A percentile compares a stretch with the other conserved stretches of the same genome.
Conservation (phyloP, 1,284 basidiomycete genomes). For the Naganishia cerealis region DNA sequence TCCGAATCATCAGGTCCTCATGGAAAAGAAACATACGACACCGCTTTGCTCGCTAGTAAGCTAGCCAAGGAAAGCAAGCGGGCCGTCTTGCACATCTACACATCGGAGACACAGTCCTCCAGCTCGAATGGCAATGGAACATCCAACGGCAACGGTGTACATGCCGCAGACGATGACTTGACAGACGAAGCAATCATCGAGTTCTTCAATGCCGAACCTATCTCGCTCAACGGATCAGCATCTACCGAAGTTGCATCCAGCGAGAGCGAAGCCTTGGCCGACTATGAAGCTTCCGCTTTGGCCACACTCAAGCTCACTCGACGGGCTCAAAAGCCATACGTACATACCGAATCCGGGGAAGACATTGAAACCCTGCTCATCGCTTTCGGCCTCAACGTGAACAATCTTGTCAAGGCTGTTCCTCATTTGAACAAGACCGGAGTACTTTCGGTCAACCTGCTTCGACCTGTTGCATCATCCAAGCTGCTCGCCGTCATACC, state of each 20-base stretch:
- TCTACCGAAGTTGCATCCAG: constrained; percentile 14
- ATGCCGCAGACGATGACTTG: constrained; percentile 40
- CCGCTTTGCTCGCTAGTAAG: constrained; percentile 68
- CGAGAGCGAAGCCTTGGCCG: constrained; percentile 56
- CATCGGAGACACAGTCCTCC: background rate
- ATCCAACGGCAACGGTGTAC: constrained; percentile 45
- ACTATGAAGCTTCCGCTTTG: constrained; percentile 66
- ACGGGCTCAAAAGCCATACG: constrained; percentile 62
- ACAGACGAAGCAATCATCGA: constrained; percentile 31
- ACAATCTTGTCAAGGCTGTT: constrained; percentile 45
- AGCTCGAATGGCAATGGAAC: constrained; percentile 38
- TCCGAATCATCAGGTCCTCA: constrained; percentile 56
- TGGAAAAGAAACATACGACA: constrained; percentile 69
- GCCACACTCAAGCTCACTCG: constrained; percentile 65
- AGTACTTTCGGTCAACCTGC: constrained; percentile 69
- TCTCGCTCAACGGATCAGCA: constrained; percentile 15
- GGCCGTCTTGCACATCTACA: constrained; percentile 42
- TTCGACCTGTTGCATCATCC: constrained; percentile 71
- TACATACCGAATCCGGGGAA: constrained; percentile 56
- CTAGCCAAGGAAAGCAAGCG: constrained; percentile 63
- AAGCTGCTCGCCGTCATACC: constrained; percentile 68
- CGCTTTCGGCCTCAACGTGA: constrained; percentile 55
- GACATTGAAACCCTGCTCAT: constrained; percentile 71
- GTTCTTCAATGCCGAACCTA: constrained; percentile 25
- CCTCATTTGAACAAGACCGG: constrained; percentile 62